These are phyloP conservation scores for Boletellus emodensis DNA, from an alignment of 768 basidiomycete species.

Conservation along the genomic window DNA sequence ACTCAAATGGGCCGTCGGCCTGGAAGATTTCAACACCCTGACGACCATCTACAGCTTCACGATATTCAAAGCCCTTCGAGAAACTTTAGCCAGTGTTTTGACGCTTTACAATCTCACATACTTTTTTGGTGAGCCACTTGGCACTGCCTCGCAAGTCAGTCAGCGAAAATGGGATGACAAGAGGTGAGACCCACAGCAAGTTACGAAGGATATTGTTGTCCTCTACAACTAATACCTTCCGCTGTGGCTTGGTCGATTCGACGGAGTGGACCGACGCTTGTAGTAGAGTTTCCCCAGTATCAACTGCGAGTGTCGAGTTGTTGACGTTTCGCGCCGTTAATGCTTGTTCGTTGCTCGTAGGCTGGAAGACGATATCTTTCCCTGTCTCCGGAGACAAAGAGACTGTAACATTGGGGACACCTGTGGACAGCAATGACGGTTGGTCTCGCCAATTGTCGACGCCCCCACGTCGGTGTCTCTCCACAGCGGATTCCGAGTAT, in stretches of 20 bases:
- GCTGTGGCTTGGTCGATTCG: conserved; percentile 39
- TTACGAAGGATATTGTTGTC: conserved; percentile 85
- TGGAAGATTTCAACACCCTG: conserved; percentile 78
- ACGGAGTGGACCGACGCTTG: conserved; percentile 59
- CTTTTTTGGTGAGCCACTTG: conserved; percentile 65
- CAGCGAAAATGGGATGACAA: conserved; percentile 7
- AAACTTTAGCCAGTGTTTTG: neutral
- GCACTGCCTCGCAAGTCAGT: conserved; percentile 33
- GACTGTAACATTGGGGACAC: conserved; percentile 9
- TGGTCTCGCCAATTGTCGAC: conserved; percentile 28
- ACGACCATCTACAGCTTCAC: conserved; percentile 79
- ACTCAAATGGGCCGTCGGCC: conserved; percentile 82
- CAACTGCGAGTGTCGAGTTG: conserved; percentile 49
- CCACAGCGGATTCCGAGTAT: conserved; percentile 7
- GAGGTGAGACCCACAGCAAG: conserved; percentile 55
- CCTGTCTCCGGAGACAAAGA: conserved; percentile 24
- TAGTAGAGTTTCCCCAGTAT: conserved; percentile 62
- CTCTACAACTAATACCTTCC: conserved; percentile 81
- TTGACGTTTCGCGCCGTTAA: conserved; percentile 10
- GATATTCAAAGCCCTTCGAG: conserved; percentile 62
- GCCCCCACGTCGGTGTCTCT: conserved; percentile 32
- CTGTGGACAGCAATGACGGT: conserved; percentile 3
- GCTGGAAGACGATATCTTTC: conserved; percentile 27
- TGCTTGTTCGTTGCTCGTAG: conserved; percentile 12
- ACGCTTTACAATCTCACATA: conserved; percentile 5